Evolutionary conservation across 2,329 filamentous ascomycete species (phyloP).

Genomic region (Paraphaeosphaeria minitans): DNA sequence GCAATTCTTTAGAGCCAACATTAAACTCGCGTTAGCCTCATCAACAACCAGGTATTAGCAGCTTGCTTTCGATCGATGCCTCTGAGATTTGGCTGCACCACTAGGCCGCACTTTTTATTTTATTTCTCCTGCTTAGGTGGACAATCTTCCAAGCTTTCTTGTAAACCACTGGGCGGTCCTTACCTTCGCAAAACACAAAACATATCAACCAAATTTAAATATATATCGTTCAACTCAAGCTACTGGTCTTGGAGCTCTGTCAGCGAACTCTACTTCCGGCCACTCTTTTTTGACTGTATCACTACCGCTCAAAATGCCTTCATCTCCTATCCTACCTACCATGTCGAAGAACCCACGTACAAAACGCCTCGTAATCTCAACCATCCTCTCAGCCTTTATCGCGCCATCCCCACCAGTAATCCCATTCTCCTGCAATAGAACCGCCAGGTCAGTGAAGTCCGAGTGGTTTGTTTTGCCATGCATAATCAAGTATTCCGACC

Average conservation of each 20-base stretch:
- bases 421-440: conserved; percentile 14
- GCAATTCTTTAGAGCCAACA: too few species aligned
- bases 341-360: conserved; percentile 16
- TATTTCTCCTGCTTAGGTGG: too few species aligned
- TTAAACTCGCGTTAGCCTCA: too few species aligned
- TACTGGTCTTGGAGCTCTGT: background rate
- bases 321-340: background rate
- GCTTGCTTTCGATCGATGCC: too few species aligned
- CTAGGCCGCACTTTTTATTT: too few species aligned
- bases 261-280: background rate
- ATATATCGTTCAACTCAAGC: too few species aligned
- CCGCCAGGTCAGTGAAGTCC: conserved; percentile 20
- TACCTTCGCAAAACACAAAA: too few species aligned
- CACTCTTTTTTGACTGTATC: background rate
- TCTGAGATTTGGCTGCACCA: too few species aligned
- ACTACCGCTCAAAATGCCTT: background rate
- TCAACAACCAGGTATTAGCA: too few species aligned
- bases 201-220: too few species aligned
- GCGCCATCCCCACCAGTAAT: conserved; percentile 13
- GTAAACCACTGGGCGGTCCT: too few species aligned
- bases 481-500: conserved; percentile 15
- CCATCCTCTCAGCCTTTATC: conserved; percentile 13
- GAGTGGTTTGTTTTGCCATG: conserved; percentile 16
- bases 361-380: conserved; percentile 16
- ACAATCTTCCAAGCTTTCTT: too few species aligned